Percentiles rank a stretch among this genome's conserved stretches.
phyloP scores from a whole-genome alignment of 768 basidiomycete genomes.

The Mycena crocata region DNA sequence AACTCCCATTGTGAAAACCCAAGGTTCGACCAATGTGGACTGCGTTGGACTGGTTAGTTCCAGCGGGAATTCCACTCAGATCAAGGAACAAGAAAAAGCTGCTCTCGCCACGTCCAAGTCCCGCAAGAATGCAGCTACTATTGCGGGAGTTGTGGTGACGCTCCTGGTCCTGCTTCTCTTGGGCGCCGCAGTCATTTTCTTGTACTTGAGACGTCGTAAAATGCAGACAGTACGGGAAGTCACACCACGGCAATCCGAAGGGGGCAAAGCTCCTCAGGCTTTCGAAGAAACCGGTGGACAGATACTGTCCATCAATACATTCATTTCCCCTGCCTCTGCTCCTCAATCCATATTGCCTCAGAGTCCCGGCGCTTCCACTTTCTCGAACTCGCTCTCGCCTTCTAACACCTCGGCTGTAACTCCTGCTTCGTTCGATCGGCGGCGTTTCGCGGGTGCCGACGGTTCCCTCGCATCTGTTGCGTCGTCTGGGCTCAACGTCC shows the following conservation, averaged over 20 bases:
- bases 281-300: slow-evolving; percentile 29
- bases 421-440: slow-evolving; percentile 1
- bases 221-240: slow-evolving; percentile 19
- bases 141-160: slow-evolving; percentile 47
- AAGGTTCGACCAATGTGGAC: slow-evolving; percentile 44
- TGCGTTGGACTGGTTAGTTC: slow-evolving; percentile 48
- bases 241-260: slow-evolving; percentile 28
- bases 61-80: slow-evolving; percentile 38
- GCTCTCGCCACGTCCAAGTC: slow-evolving; percentile 26
- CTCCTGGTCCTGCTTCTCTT: slow-evolving; percentile 44
- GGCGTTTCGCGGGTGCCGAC: neutral
- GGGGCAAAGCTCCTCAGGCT: slow-evolving; percentile 15
- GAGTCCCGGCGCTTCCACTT: slow-evolving; percentile 5
- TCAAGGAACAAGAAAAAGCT: slow-evolving; percentile 33
- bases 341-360: slow-evolving; percentile 14
- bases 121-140: slow-evolving; percentile 35
- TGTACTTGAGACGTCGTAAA: slow-evolving; percentile 27
- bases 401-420: neutral
- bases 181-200: slow-evolving; percentile 32
- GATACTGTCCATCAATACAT: slow-evolving; percentile 37
- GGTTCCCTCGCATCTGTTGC: neutral
- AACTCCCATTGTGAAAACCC: slow-evolving; percentile 42
- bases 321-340: slow-evolving; percentile 26
- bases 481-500: slow-evolving; percentile 20
- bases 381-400: slow-evolving; percentile 5